Base-by-base conservation (phyloP, 768 basidiomycete genomes). In the Phlegmacium glaucopus region DNA sequence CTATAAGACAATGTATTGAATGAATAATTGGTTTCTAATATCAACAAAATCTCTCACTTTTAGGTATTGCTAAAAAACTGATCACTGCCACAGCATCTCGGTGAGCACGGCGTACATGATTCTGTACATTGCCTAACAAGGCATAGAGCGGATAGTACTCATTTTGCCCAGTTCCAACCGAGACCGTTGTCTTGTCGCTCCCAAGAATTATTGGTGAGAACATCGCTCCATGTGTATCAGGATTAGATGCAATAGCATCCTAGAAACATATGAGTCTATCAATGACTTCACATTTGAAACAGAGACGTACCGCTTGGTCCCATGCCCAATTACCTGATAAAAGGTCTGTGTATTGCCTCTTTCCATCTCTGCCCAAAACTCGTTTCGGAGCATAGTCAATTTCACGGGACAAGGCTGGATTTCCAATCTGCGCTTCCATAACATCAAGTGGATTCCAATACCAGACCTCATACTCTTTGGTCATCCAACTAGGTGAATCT, bases 271-370 rank as follows among this genome's bases (percentile, higher is more conserved):
- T n/a, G n/a, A n/a, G n/a, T n/a, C n/a, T n/a, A n/a, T n/a, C n/a
- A n/a, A n/a, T n/a, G n/a, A n/a, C n/a, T n/a, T n/a, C n/a, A n/a
- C n/a, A n/a, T n/a, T n/a, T n/a, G n/a, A n/a, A n/a, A n/a, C n/a
- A n/a, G n/a, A n/a, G n/a, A n/a, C n/a, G n/a, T n/a, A n/a, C n/a
- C n/a, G n/a, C n/a, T n/a, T n/a, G n/a, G n/a, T n/a, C n/a, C n/a
- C n/a, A n/a, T n/a, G n/a, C n/a, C n/a, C n/a, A n/a, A n/a, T n/a
- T n/a, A n/a, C n/a, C n/a, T n/a, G n/a, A n/a, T n/a, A n/a, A n/a
- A n/a, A 75, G 56, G 45, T 76, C 59, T 27, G 37, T 47, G 49
- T 55, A 71, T 1, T 47, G 56, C 0, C 65, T 50, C 15, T 67
- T 51, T 0, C 62, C 62, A 0, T 44, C 27, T n/a, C 27, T 38